Base-by-base conservation (phyloP, 2,329 filamentous ascomycete genomes). In the Pleomassaria siparia region DNA sequence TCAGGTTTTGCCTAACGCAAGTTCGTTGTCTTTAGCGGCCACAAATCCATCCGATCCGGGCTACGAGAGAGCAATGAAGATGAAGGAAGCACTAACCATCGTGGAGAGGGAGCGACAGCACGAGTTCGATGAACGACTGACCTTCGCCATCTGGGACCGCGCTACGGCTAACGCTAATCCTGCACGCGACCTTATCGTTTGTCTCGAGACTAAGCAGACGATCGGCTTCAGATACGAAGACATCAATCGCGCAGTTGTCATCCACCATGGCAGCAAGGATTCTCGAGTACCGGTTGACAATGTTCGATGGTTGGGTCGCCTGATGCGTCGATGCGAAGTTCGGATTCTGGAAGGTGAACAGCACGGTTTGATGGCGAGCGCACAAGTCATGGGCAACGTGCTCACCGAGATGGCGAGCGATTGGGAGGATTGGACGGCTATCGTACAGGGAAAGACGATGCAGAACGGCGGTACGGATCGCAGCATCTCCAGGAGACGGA, bases 151-250 rank as follows among this genome's bases (percentile, higher is more conserved):
- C 57, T 99, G 94, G 94, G 87, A 92, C 50, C 80, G 95, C 15
- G 91, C 94, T 1, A 97, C 92, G 0, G 87, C 86, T 1, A 88
- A 91, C 41, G 91, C 91, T 2, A 97, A 99, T 66, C 94, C 94
- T 0, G 92, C 94, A 0, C 89, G 95, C 0, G 94, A 99, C 69
- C 75, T 99, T 15, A 77, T 99, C 1, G 88, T 96, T 5, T 99
- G 94, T 66, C 79, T 99, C 1, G 94, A 99, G 71, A 84, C 94
- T 18, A 83, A 89, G 22, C 90, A 95, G 61, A 85, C 88, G 0
- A 96, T 99, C 60, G 94, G 94, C 0, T 99, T 99, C 74, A 85
- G 91, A 41, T 99, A 99, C 66, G 92, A 96, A 15, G 94, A 99
- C 66, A 96, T 99, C 56, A 95, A 88, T 5, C 83, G 91, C 8